These are phyloP conservation scores for Fusarium nelsonii DNA, from an alignment of 2,329 filamentous ascomycete species.

Conservation along the genomic window DNA sequence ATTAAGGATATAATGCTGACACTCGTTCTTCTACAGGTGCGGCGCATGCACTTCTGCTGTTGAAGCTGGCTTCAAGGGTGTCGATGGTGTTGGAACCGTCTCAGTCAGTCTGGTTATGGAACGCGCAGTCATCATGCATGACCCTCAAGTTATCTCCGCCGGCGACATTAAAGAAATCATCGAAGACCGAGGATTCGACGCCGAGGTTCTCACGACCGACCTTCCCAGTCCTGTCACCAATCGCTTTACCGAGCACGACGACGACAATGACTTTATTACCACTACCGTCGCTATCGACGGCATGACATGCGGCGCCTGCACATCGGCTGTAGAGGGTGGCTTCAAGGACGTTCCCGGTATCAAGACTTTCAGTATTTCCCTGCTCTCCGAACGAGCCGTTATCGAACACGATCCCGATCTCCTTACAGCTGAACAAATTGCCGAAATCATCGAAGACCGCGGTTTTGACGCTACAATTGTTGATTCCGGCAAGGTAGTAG, in stretches of 20 bases:
- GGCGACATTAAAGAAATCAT: constrained; percentile 86
- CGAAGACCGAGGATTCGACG: constrained; percentile 92
- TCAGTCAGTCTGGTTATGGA: constrained; percentile 96
- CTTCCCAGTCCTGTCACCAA: constrained; percentile 67
- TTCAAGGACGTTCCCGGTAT: constrained; percentile 82
- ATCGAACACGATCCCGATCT: constrained; percentile 79
- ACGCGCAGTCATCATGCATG: constrained; percentile 92
- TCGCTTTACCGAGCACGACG: constrained; percentile 53
- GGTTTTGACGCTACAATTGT: constrained; percentile 86
- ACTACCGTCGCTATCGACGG: constrained; percentile 85
- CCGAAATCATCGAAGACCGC: constrained; percentile 74
- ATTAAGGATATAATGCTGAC: constrained; percentile 49
- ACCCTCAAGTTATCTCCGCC: constrained; percentile 78
- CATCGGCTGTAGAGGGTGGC: constrained; percentile 84
- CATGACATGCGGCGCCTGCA: constrained; percentile 94
- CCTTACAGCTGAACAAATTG: constrained; percentile 65
- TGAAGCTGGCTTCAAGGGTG: constrained; percentile 86
- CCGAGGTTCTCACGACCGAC: constrained; percentile 86
- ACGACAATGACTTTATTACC: constrained; percentile 63
- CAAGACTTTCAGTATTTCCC: constrained; percentile 81
- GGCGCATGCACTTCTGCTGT: constrained; percentile 96
- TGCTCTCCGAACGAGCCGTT: constrained; percentile 87
- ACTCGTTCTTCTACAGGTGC: constrained; percentile 69
- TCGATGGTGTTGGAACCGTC: constrained; percentile 85
- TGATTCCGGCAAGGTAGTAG: constrained; percentile 70